These are phyloP conservation scores for Vanilla planifolia DNA, from an alignment of 106 monocot genomes.

Conservation along the genomic window DNA sequence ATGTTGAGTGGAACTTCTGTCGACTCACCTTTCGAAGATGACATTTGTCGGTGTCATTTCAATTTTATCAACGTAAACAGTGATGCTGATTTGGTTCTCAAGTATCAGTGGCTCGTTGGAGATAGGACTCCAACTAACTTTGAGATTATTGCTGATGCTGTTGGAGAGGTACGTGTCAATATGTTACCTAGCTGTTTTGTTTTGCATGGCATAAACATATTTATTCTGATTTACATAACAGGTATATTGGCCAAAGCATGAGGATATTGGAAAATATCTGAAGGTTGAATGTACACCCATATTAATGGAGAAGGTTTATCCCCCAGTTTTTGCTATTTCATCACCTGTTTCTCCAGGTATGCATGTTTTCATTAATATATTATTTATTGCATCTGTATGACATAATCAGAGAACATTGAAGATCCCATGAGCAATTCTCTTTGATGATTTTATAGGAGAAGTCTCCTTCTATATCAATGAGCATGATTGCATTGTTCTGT, in stretches of 20 bases:
- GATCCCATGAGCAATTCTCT: no score
- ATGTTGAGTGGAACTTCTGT: constrained; percentile 62
- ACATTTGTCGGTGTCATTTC: constrained; percentile 86
- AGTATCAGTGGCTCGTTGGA: constrained; percentile 86
- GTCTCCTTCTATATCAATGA: no score
- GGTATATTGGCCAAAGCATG: constrained; percentile 89
- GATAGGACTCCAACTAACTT: constrained; percentile 64
- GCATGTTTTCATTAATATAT: not conserved
- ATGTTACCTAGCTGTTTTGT: not conserved
- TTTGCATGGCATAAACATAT: not conserved
- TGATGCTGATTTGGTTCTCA: constrained; percentile 52
- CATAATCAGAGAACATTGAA: no score
- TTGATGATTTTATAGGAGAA: no score
- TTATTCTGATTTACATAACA: constrained; percentile 3
- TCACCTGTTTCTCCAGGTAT: constrained; percentile 81
- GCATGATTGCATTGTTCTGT: no score
- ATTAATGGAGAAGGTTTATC: constrained; percentile 45
- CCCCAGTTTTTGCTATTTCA: constrained; percentile 76
- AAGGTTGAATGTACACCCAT: constrained; percentile 89
- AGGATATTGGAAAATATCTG: constrained; percentile 71
- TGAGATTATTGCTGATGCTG: constrained; percentile 58
- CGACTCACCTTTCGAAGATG: constrained; percentile 92
- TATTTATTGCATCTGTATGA: no score
- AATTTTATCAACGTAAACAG: constrained; percentile 39
- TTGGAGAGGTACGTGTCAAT: constrained; percentile 35